Conservation (phyloP, 139 green algal species). For the Micractinium conductrix region DNA sequence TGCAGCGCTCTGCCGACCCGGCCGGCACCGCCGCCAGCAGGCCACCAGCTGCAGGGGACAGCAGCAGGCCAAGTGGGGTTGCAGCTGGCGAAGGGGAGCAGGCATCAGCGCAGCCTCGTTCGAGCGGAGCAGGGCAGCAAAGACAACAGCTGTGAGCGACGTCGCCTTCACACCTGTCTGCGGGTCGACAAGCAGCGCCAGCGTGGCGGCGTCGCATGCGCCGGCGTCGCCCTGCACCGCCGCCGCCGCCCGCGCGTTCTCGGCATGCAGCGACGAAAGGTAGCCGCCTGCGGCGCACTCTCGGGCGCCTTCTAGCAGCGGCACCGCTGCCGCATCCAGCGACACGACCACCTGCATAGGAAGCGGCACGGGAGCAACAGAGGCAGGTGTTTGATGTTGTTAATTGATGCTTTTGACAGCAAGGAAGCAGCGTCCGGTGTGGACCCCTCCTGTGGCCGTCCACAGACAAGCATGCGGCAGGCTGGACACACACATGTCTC, state of each 20-base stretch:
- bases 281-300: constrained; percentile 57
- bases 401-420: too few relatives aligned
- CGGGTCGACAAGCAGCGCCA: constrained; percentile 80
- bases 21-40: constrained; percentile 71
- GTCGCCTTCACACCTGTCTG: constrained; percentile 69
- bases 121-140: too few relatives aligned
- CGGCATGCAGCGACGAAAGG: constrained; percentile 65
- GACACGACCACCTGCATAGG: constrained; percentile 15
- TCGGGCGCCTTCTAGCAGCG: constrained; percentile 64
- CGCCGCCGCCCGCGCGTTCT: constrained; percentile 59
- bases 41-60: constrained; percentile 45
- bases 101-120: too few relatives aligned
- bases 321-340: constrained; percentile 59
- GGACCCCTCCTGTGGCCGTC: too few relatives aligned
- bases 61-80: background rate
- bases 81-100: background rate
- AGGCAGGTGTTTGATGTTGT: too few relatives aligned
- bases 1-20: constrained; percentile 44
- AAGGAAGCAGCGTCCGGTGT: too few relatives aligned
- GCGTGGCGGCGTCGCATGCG: background rate
- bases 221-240: constrained; percentile 26
- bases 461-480: too few relatives aligned
- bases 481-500: too few relatives aligned
- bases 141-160: background rate
- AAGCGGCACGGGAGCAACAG: too few relatives aligned